Evolutionary conservation across 2,329 filamentous ascomycete species (phyloP), one percentile per base, ranked within the genome.

Genomic region (Aspergillus felis): DNA sequence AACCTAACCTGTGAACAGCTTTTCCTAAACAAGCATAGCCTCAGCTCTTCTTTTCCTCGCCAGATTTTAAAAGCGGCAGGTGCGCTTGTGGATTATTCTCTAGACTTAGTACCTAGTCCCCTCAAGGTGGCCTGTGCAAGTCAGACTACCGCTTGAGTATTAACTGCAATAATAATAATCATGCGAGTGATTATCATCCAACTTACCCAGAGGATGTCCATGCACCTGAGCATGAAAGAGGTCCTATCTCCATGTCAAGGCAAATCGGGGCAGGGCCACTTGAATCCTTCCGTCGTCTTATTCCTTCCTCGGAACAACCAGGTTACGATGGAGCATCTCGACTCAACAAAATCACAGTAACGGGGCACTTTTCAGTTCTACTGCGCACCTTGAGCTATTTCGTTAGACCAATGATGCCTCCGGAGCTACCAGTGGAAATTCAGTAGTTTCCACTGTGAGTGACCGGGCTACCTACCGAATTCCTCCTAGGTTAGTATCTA

Each of bases 21-120:
- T 17, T 35, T 17, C 32, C 32, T 35, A 35, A 35, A 35, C 14
- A 35, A 35, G 14, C 32, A 35, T 35, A 17, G 32, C 32, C 32
- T 4, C 14, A 35, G 12, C 32, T 35, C 12, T 35, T 17, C 25
- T 47, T 22, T 24, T 35, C 32, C 12, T 6, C 14, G 32, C 32
- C 54, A 46, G 25, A 14, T 48, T 54, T 56, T 61, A 20, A 17
- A 54, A 44, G 58, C 58, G 58, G 58, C 54, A 56, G 58, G 25
- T 61, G 58, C 58, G 58, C 56, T 61, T 58, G 47, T 22, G 24
- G 25, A 24, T 60, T 57, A 53, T 44, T 55, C 47, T 55, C 10
- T 12, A 24, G 6, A 8, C 8, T n/a, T n/a, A n/a, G n/a, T 22
- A 44, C 7, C n/a, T 44, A 10, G 42, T 17, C 17, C 14, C 5